Base-by-base conservation (phyloP, 257 asterid genomes). In the Gentiana dahurica region DNA sequence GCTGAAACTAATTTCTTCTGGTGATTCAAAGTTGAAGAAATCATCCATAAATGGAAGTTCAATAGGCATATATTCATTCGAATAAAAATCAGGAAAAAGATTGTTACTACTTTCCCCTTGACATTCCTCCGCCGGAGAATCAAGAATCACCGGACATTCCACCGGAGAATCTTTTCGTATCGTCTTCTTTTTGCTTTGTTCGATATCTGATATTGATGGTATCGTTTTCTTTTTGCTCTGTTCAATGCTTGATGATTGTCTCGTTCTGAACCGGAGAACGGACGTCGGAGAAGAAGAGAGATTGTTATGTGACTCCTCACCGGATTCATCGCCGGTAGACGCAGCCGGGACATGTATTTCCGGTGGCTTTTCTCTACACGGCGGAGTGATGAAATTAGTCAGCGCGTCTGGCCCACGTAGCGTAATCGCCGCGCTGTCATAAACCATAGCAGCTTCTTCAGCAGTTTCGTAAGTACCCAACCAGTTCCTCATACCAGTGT, bases 271-370 rank as follows among this genome's bases (percentile, higher is more conserved):
- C 52, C 72, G 69, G 48, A 62, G 45, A 38, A 70, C 72, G 4
- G 74, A 69, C 0, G 69, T 66, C 2, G 71, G 71, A 4, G 66
- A 65, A 33, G 43, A 45, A 54, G 53, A 64, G 13, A 50, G 58
- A 1, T 45, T 54, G 6, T 72, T 74, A 5, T 37, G 79, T 0
- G 82, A 77, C 51, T 84, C 95, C 2, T 78, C 86, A 12, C 75
- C 74, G 3, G 97, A 89, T n/a, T 86, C 95, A 33, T 80, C 78
- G 2, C 86, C 77, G 47, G 83, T 75, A 11, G 88, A 80, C 12
- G 59, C 55, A 0, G 87, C 72, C 0, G 58, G 11, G 1, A 10
- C 71, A 11, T 69, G 66, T 12, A 13, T 54, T 10, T 59, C 68
- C 48, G 66, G 75, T 4, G 68, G 70, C 11, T 46, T 58, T 12